Conservation (phyloP, 306 rosid species). For the Castanopsis chinensis region DNA sequence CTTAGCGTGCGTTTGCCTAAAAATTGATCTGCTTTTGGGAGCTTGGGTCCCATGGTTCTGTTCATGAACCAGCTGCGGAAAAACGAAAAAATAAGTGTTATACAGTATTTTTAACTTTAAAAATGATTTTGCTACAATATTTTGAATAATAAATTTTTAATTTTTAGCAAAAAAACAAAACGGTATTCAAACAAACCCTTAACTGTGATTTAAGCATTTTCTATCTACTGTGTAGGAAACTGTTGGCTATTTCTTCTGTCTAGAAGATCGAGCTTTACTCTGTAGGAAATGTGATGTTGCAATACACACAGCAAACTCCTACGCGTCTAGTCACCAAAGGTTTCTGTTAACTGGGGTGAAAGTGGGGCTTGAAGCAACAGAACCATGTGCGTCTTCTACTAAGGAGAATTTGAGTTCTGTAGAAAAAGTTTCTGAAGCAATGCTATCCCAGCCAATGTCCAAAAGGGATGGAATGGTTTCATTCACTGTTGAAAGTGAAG, state of each 20-base stretch:
- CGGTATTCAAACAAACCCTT: no score
- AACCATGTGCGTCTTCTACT: slow-evolving; percentile 40
- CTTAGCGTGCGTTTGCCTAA: no score
- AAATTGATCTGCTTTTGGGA: no score
- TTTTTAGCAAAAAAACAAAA: no score
- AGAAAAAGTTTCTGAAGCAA: slow-evolving; percentile 44
- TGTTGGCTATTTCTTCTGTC: slow-evolving; percentile 76
- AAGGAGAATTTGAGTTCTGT: slow-evolving; percentile 39
- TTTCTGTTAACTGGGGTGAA: slow-evolving; percentile 66
- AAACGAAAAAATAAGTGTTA: no score
- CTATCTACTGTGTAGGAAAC: slow-evolving; percentile 42
- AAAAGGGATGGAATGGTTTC: slow-evolving; percentile 35
- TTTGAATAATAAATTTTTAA: no score
- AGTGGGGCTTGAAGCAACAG: slow-evolving; percentile 54
- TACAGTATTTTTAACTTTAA: no score
- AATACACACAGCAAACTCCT: slow-evolving; percentile 55
- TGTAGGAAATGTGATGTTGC: slow-evolving; percentile 81
- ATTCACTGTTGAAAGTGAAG: slow-evolving; percentile 34
- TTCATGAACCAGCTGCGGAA: no score
- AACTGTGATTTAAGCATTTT: no score
- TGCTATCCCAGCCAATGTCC: slow-evolving; percentile 23
- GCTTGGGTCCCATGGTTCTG: no score
- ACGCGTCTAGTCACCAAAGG: slow-evolving; percentile 56
- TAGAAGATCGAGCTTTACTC: slow-evolving; percentile 82
- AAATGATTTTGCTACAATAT: no score